Percentiles rank a stretch among this genome's conserved stretches.
Conservation (phyloP, 2,329 filamentous ascomycete species). For the Aspergillus aculeatus region DNA sequence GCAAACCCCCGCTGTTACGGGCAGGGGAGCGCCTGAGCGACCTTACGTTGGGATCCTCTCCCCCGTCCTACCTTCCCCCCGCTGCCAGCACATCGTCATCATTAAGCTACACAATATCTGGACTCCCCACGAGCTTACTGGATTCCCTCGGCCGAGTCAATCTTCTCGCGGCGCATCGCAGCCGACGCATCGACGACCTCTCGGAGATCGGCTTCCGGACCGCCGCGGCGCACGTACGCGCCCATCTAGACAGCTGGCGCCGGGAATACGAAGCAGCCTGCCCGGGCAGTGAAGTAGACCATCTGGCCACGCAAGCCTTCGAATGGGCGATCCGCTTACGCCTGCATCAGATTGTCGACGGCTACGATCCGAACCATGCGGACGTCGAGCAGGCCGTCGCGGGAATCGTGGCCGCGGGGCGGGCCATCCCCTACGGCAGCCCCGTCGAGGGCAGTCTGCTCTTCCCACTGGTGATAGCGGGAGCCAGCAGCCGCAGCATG, state of each 20-base stretch:
- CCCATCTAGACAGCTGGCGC: constrained; percentile 42
- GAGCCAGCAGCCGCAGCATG: constrained; percentile 38
- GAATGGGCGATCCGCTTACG: constrained; percentile 45
- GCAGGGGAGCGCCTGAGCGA: constrained; percentile 18
- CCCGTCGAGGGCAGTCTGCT: constrained; percentile 43
- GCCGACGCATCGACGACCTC: constrained; percentile 27
- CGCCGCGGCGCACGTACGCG: constrained; percentile 32
- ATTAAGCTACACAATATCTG: constrained; percentile 19
- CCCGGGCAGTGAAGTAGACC: constrained; percentile 26
- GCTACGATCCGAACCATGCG: constrained; percentile 39
- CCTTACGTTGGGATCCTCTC: constrained; percentile 10
- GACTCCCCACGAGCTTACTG: constrained; percentile 22
- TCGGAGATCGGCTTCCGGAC: constrained; percentile 33
- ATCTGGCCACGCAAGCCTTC: constrained; percentile 39
- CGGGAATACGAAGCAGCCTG: constrained; percentile 18
- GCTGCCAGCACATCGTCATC: not conserved
- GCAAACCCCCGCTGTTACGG: constrained; percentile 27
- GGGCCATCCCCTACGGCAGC: constrained; percentile 45
- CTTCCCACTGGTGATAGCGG: constrained; percentile 46
- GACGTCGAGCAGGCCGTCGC: constrained; percentile 35
- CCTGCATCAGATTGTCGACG: constrained; percentile 46
- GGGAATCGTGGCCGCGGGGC: constrained; percentile 38
- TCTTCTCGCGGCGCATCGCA: constrained; percentile 29
- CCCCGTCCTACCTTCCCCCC: not conserved
- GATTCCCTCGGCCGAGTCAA: constrained; percentile 30